A percentile compares a stretch with the other conserved stretches of the same genome.
phyloP scores from a whole-genome alignment of 768 basidiomycete genomes.

The Cubamyces lactineus region DNA sequence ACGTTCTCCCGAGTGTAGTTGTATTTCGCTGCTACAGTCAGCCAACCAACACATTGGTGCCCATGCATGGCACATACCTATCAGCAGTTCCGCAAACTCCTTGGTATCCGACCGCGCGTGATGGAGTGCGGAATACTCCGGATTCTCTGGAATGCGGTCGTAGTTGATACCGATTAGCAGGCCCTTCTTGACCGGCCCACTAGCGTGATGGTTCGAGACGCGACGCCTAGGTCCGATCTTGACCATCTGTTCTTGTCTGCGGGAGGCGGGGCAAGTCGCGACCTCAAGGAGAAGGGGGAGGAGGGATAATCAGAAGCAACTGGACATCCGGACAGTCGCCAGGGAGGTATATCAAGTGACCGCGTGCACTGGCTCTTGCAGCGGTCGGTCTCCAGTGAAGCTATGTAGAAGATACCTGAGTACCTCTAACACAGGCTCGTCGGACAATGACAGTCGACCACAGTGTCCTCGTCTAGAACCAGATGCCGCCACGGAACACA shows the following conservation, averaged over 20 bases:
- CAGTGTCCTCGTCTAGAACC: not conserved
- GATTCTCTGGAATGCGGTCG: not conserved
- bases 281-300: too few relatives aligned
- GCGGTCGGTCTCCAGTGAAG: too few relatives aligned
- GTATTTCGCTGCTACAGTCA: constrained; percentile 16
- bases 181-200: constrained; percentile 18
- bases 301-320: not conserved
- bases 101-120: constrained; percentile 23
- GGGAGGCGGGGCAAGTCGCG: too few relatives aligned
- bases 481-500: not conserved
- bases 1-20: constrained; percentile 22
- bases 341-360: not conserved
- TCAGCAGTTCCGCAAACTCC: constrained; percentile 21
- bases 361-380: not conserved
- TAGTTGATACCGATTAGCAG: constrained; percentile 29
- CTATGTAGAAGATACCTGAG: too few relatives aligned
- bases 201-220: not conserved
- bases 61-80: constrained; percentile 8
- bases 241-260: constrained; percentile 3
- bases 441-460: not conserved
- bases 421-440: too few relatives aligned
- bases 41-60: too few relatives aligned
- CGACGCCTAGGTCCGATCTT: constrained; percentile 19
- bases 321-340: not conserved
- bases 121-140: constrained; percentile 4